Conservation (phyloP, 371 early-diverging fungal species). For the Mucor racemosus region DNA sequence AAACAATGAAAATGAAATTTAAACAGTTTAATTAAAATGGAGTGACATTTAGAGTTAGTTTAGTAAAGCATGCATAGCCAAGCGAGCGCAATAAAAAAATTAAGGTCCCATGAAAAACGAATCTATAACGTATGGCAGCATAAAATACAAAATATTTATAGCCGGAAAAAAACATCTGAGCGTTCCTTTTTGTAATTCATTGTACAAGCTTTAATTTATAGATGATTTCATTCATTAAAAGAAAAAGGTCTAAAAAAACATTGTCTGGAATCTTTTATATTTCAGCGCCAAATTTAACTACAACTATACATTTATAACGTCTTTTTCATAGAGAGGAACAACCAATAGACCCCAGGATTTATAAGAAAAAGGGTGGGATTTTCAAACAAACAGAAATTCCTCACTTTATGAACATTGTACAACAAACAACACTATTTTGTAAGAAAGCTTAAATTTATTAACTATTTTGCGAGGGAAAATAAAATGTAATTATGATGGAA, state of each 20-base stretch:
- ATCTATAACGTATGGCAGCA: not conserved
- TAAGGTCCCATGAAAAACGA: not conserved
- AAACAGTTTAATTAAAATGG: not conserved
- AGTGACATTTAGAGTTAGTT: not conserved
- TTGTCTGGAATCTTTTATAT: not conserved
- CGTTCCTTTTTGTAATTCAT: not conserved
- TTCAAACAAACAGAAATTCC: not conserved
- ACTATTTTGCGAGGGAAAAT: constrained; percentile 6
- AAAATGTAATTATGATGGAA: not conserved
- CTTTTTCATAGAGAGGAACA: not conserved
- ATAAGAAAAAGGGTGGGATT: not conserved
- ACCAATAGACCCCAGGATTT: not conserved
- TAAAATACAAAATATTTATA: not conserved
- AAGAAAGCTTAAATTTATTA: not conserved
- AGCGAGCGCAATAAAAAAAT: not conserved
- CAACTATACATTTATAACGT: not conserved
- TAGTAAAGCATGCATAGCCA: constrained; percentile 6
- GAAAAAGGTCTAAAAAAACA: not conserved
- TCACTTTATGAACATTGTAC: not conserved
- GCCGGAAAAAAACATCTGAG: not conserved
- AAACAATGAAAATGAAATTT: not conserved
- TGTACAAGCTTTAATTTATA: not conserved
- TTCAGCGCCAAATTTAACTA: not conserved
- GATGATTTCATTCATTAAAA: not conserved
- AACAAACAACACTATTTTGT: not conserved